Evolutionary conservation across 2,329 filamentous ascomycete species (phyloP), one percentile per base, ranked within the genome.

Genomic region (Pseudopyricularia javanii): DNA sequence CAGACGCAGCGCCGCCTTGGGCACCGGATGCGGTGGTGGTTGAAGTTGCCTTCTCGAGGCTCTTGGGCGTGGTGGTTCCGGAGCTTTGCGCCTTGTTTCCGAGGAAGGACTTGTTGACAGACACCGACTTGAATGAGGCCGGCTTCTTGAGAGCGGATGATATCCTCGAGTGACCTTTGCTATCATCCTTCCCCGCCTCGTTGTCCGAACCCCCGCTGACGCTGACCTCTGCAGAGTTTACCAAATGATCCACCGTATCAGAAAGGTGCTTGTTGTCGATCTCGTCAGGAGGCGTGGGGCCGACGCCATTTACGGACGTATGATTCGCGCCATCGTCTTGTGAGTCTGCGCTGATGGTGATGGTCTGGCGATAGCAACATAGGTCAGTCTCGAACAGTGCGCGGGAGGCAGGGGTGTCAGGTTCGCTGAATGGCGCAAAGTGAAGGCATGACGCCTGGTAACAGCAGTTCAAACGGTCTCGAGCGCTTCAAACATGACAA

Each of bases 21-120:
- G 74, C 71, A 5, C 74, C 70, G 51, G 70, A 56, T 8, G 69
- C 61, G 22, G 66, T 68, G 1, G 78, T 68, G 49, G 73, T 68
- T 14, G 75, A 61, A 12, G 65, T 65, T 6, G 72, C 68, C 64
- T 81, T 76, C 57, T 80, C 73, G 59, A 67, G 68, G 48, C 73
- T 60, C 62, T 83, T 80, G 53, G 75, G 62, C 20, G 72, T 65
- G 8, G 70, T 63, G 55, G 63, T 32, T 2, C 53, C 66, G 52
- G 67, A 65, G 17, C 71, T 65, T 17, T 74, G 64, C 47, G 70
- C 75, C 67, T 91, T 91, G 55, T 86, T 80, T n/a, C 79, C 80
- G 34, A 93, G 74, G 63, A 91, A 94, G 45, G 81, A 89, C 68
- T 87, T 90, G 59, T 91, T 91, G 59, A 91, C 86, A 5, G 86